Base-by-base conservation (phyloP, 2,329 filamentous ascomycete genomes). In the Onygenales sp. region DNA sequence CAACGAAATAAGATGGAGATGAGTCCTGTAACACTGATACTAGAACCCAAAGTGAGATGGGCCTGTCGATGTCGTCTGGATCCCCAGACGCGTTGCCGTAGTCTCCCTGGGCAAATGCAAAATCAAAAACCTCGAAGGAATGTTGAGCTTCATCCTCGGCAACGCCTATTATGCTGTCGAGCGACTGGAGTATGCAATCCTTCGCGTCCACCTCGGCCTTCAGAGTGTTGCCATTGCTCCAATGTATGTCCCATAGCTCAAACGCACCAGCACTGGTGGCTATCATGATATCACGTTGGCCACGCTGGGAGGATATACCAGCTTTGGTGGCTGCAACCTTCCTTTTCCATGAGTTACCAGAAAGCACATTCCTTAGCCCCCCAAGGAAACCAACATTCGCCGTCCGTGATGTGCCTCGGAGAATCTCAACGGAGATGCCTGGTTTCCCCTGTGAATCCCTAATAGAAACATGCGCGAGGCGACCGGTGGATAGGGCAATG, bases 381-480 rank as follows among this genome's bases (percentile, higher is more conserved):
- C 88, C 89, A 58, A 96, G 84, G 57, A 95, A 78, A 14, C 90
- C 86, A 51, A 81, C 77, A 5, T 75, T 74, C 13, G 75, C 66
- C n/a, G 67, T 72, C 11, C 79, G 75, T 2, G 80, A 77, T 31
- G 80, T 71, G 52, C 76, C 79, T 54, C 82, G 84, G 51, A 98
- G 74, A 60, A 91, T 87, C 59, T 89, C 87, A 0, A 88, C 83
- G 10, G 82, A 82, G 50, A 98, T 85, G 43, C 82, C 80, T 2
- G 92, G 88, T 63, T 90, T 86, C 27, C 93, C 93, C 68, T 96
- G 89, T 43, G 84, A 76, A 69, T 98, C 92, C 62, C 90, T 82
- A 13, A 97, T 78, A 50, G 83, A 90, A 68, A 98, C 75, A 67
- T 96, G 93, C 5, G 88, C 89, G 42, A 95, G 76, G 56, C 93